Evolutionary conservation across 1,139 yeast species (phyloP), one percentile per base, ranked within the genome.

Genomic region (Scheffersomyces segobiensis): DNA sequence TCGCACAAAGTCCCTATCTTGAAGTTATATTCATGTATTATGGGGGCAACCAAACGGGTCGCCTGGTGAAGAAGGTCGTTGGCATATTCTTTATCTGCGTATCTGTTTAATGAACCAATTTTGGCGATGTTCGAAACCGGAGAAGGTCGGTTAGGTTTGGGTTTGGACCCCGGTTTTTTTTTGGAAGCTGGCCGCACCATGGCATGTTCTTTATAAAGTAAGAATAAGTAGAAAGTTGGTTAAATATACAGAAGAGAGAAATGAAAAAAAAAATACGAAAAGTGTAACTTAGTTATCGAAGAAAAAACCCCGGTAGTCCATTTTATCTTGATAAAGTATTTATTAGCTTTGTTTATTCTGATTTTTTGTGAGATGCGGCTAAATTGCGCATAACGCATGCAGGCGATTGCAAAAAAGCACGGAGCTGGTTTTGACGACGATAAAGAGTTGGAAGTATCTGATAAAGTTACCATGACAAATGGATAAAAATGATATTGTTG

Each of bases 1-100:
- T 95, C 99, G 64, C 91, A 85, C 21, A 95, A 71, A 0, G 84
- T 77, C 0, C 86, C 87, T 3, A 93, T 95, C 59, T 82, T 84
- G 68, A 91, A 85, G 18, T 83, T 82, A 63, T 87, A 82, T 55
- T 85, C 84, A 58, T 85, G 83, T 86, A 95, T 91, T 55, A 95
- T 74, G 1, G 97, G 97, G 0, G 91, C 88, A 46, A 87, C 90
- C 18, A 77, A 68, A 49, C 79, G 81, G 14, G 91, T 90, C 18
- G 88, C 78, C 52, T 87, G 85, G 63, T 87, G 88, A 6, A 89
- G 73, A 24, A 89, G 65, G 22, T 83, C 80, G 24, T 81, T 71
- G 0, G 95, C 93, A 59, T 82, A 76, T 24, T 86, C 89, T 56
- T 80, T 75, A 57, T 84, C 80, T 1, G 85, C 80, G 67, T 79